A percentile compares a stretch with the other conserved stretches of the same genome.
Conservation (phyloP, 495 filamentous ascomycete species). For the Neurospora discreta region DNA sequence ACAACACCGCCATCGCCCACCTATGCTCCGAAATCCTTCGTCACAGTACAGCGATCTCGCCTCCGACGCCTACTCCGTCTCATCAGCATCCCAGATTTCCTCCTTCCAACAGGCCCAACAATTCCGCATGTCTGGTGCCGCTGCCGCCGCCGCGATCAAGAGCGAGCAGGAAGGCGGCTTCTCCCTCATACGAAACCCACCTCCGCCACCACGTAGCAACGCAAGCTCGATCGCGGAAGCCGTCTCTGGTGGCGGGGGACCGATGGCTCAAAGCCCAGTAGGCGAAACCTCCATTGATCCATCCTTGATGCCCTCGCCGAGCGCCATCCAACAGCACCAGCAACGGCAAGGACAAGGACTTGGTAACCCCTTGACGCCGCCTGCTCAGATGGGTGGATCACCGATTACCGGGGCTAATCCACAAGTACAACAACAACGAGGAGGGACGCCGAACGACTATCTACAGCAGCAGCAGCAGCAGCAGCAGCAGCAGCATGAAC, state of each 20-base stretch:
- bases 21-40: background rate
- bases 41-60: constrained; percentile 1
- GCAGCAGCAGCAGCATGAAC: constrained; percentile 6
- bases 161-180: constrained; percentile 25
- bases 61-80: constrained; percentile 15
- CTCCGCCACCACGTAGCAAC: constrained; percentile 21
- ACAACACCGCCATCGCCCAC: background rate
- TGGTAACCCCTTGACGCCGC: background rate
- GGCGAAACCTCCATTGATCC: constrained; percentile 30
- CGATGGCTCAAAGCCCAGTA: background rate
- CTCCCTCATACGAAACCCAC: constrained; percentile 25
- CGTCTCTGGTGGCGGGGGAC: background rate
- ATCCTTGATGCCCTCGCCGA: constrained; percentile 32
- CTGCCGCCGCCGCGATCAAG: constrained; percentile 15
- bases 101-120: constrained; percentile 10
- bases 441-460: background rate
- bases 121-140: constrained; percentile 16
- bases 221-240: constrained; percentile 14
- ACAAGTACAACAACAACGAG: background rate
- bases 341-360: constrained; percentile 1
- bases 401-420: constrained; percentile 6
- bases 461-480: constrained; percentile 2
- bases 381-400: background rate
- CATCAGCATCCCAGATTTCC: constrained; percentile 6
- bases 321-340: constrained; percentile 13